phyloP scores from a whole-genome alignment of 1,284 basidiomycete species.

The Malassezia yamatoensis region DNA sequence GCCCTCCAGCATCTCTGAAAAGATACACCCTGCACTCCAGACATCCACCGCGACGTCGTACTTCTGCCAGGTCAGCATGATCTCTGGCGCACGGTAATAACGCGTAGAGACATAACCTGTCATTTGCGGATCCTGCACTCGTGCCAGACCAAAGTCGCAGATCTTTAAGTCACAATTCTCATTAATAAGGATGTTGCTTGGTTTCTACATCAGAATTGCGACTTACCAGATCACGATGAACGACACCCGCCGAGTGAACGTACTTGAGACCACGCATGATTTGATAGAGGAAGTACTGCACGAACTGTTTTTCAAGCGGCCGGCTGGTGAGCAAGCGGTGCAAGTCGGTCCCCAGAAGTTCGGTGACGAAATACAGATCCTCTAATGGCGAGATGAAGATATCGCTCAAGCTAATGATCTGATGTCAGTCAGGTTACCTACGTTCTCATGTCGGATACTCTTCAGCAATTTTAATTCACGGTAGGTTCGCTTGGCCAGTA shows the following conservation, averaged over 20 bases:
- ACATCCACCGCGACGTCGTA: conserved; percentile 97
- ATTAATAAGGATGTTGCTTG: conserved; percentile 98
- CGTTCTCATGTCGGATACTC: conserved; percentile 98
- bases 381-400: conserved; percentile 98
- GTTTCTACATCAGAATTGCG: conserved; percentile 55
- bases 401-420: conserved; percentile 97
- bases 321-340: conserved; percentile 91
- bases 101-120: conserved; percentile 98
- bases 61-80: conserved; percentile 99
- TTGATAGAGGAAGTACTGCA: conserved; percentile 98
- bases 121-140: conserved; percentile 93
- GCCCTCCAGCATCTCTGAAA: conserved; percentile 98
- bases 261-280: conserved; percentile 97
- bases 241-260: conserved; percentile 96
- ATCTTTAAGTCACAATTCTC: conserved; percentile 99
- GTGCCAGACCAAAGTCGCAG: conserved; percentile 94
- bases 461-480: conserved; percentile 96
- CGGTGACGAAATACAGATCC: conserved; percentile 95
- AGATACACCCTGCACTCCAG: conserved; percentile 98
- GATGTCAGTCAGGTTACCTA: conserved; percentile 45
- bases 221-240: conserved; percentile 70
- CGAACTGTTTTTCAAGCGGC: conserved; percentile 98
- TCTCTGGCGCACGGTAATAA: conserved; percentile 97
- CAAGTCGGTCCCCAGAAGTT: conserved; percentile 92
- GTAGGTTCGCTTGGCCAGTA: conserved; percentile 95